Evolutionary conservation across 208 protist genomes (phyloP).

Genomic region (Leishmania amazonensis): DNA sequence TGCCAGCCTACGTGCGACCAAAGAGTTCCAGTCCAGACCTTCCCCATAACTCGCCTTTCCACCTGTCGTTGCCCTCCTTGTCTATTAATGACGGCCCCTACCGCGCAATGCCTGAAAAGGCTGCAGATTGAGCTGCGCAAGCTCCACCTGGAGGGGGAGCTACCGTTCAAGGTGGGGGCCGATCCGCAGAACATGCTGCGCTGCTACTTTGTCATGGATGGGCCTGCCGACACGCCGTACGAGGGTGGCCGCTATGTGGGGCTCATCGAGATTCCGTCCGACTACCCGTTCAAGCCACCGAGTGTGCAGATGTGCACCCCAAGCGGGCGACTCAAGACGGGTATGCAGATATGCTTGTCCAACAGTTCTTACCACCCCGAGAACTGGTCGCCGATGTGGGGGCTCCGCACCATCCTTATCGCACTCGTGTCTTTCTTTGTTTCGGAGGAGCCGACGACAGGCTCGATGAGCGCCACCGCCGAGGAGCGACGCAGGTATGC

Average conservation of each 20-base stretch:
- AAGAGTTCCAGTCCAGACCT: background rate
- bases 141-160: constrained; percentile 33
- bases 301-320: constrained; percentile 86
- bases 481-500: constrained; percentile 51
- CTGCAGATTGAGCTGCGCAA: constrained; percentile 63
- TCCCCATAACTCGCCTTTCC: background rate
- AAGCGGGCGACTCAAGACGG: constrained; percentile 77
- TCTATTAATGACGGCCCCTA: constrained; percentile 18
- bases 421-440: constrained; percentile 87
- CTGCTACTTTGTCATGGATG: constrained; percentile 80
- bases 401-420: constrained; percentile 74
- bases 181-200: constrained; percentile 92
- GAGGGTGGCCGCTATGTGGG: constrained; percentile 96
- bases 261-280: constrained; percentile 90
- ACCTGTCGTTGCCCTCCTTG: background rate
- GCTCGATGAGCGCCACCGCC: constrained; percentile 33
- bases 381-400: constrained; percentile 90
- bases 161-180: constrained; percentile 44
- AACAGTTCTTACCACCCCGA: constrained; percentile 91
- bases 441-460: constrained; percentile 51
- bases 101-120: constrained; percentile 40
- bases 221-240: constrained; percentile 39
- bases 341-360: constrained; percentile 72
- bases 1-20: background rate
- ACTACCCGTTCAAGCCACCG: constrained; percentile 98